Conservation (phyloP, 345 rosid species). For the Eucalyptus pauciflora region DNA sequence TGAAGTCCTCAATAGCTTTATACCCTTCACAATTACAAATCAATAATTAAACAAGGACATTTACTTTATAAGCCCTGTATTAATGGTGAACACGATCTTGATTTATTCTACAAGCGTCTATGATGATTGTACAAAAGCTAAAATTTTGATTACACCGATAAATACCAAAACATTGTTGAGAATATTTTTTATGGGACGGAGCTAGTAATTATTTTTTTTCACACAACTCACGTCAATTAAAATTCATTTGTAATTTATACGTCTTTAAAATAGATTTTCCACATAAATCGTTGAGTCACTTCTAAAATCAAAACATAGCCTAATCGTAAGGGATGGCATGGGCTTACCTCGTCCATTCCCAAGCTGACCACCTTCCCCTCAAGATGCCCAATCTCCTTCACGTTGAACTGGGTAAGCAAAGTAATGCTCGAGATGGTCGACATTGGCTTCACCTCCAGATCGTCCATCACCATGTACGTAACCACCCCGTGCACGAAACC, state of each 20-base stretch:
- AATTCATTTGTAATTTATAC: not conserved
- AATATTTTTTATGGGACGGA: too few species aligned
- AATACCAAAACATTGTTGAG: not conserved
- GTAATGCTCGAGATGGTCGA: not conserved
- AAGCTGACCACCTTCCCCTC: not conserved
- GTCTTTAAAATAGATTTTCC: not conserved
- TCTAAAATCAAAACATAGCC: not conserved
- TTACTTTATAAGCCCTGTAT: not conserved
- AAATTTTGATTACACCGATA: not conserved
- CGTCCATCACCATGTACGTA: constrained; percentile 1
- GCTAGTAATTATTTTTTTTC: too few species aligned
- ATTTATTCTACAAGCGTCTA: not conserved
- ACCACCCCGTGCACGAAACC: not conserved
- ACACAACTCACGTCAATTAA: not conserved
- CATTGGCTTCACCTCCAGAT: not conserved
- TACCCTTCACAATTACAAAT: not conserved
- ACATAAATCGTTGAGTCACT: not conserved
- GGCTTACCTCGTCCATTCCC: not conserved
- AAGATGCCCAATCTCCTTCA: not conserved
- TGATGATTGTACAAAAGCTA: not conserved
- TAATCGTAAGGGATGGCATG: not conserved
- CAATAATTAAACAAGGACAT: not conserved
- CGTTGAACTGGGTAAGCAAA: not conserved
- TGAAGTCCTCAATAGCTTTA: not conserved
- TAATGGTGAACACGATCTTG: not conserved